phyloP scores from a whole-genome alignment of 2,329 filamentous ascomycete species.

The Calycina herbarum region DNA sequence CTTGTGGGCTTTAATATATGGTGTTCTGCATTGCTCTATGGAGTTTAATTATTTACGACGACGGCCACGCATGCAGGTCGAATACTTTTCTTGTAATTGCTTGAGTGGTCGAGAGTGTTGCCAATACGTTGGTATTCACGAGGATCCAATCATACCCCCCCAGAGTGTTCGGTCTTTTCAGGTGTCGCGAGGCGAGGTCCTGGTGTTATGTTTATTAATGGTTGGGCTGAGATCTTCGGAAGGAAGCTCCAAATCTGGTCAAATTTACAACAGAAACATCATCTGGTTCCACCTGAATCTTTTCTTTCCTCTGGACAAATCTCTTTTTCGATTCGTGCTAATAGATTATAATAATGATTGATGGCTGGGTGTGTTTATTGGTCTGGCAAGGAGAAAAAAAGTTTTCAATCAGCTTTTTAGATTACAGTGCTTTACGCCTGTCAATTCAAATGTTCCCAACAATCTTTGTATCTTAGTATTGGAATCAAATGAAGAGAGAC shows the following conservation, averaged over 20 bases:
- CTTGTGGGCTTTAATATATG: conserved; percentile 34
- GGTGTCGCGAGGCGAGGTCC: conserved; percentile 30
- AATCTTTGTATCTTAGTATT: conserved; percentile 15
- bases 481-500: conserved; percentile 19
- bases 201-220: conserved; percentile 10
- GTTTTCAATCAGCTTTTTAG: conserved; percentile 1
- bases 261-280: conserved; percentile 23
- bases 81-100: conserved; percentile 46
- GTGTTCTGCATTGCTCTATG: conserved; percentile 43
- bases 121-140: conserved; percentile 32
- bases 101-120: conserved; percentile 41
- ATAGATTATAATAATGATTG: conserved; percentile 23
- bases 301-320: conserved; percentile 1
- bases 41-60: conserved; percentile 35
- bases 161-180: conserved; percentile 40
- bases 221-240: conserved; percentile 7
- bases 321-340: conserved; percentile 15
- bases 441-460: conserved; percentile 13
- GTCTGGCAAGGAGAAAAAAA: conserved; percentile 17
- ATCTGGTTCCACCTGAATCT: conserved; percentile 21
- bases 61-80: conserved; percentile 39
- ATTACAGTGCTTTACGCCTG: conserved; percentile 13
- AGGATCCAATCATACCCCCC: conserved; percentile 40
- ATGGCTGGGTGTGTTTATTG: conserved; percentile 32
- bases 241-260: conserved; percentile 2